Conservation (phyloP, 2,329 filamentous ascomycete genomes). For the Xylariaceae sp. region DNA sequence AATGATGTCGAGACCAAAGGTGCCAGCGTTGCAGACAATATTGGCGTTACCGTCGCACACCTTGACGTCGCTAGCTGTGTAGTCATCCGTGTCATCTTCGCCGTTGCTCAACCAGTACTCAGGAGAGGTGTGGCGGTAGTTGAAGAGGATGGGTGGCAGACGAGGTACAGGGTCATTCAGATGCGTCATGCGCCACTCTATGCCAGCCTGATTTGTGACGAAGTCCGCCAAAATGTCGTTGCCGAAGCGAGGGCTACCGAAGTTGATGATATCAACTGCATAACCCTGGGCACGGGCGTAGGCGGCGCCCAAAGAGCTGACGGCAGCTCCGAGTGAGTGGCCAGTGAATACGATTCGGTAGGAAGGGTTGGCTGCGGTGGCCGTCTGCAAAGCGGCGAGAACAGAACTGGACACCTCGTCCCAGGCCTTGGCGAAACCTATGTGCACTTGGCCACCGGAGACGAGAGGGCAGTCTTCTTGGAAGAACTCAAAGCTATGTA, state of each 20-base stretch:
- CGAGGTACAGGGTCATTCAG: conserved; percentile 63
- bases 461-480: conserved; percentile 36
- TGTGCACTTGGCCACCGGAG: conserved; percentile 47
- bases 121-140: conserved; percentile 63
- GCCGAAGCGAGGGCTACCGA: conserved; percentile 63
- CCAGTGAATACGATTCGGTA: conserved; percentile 59
- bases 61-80: conserved; percentile 38
- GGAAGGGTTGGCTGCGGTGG: conserved; percentile 42
- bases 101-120: conserved; percentile 61
- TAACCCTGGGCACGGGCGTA: conserved; percentile 48
- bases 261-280: conserved; percentile 58
- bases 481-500: conserved; percentile 37
- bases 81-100: conserved; percentile 30
- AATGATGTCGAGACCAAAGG: conserved; percentile 38
- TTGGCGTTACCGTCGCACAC: conserved; percentile 48
- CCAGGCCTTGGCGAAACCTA: conserved; percentile 59
- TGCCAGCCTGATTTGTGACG: conserved; percentile 42
- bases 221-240: conserved; percentile 52
- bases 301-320: conserved; percentile 57
- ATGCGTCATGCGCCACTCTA: conserved; percentile 64
- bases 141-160: conserved; percentile 57
- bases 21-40: conserved; percentile 45
- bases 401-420: conserved; percentile 44
- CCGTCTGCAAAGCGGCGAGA: conserved; percentile 40
- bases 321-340: conserved; percentile 65